Conservation (phyloP, 257 asterid genomes). For the Solanum phureja region DNA sequence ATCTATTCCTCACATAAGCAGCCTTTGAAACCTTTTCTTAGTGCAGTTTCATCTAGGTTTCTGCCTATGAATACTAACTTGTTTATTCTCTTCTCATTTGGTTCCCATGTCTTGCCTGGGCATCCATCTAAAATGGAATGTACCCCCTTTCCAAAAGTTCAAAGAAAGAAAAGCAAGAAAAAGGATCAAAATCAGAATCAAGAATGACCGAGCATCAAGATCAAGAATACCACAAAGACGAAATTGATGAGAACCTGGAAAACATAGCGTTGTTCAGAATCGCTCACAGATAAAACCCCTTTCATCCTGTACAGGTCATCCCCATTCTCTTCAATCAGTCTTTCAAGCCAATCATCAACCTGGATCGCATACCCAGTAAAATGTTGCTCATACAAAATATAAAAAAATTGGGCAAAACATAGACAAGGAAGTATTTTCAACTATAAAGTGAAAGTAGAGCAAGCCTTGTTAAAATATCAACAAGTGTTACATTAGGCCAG, state of each 20-base stretch:
- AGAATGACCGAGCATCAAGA: neutral
- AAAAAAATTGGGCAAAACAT: neutral
- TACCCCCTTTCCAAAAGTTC: slow-evolving; percentile 45
- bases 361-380: slow-evolving; percentile 12
- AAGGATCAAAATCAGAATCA: neutral
- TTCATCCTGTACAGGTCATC: slow-evolving; percentile 91
- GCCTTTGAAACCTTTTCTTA: slow-evolving; percentile 85
- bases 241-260: slow-evolving; percentile 49
- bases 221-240: neutral
- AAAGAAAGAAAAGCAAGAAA: neutral
- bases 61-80: slow-evolving; percentile 84
- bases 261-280: slow-evolving; percentile 77
- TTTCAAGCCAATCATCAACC: slow-evolving; percentile 97
- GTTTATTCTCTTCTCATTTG: slow-evolving; percentile 71
- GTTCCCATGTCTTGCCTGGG: slow-evolving; percentile 88
- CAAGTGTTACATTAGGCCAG: neutral
- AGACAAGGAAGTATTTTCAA: neutral
- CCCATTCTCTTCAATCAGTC: slow-evolving; percentile 79
- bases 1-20: slow-evolving; percentile 44
- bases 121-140: slow-evolving; percentile 74
- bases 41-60: slow-evolving; percentile 73
- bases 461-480: neutral
- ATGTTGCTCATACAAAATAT: neutral
- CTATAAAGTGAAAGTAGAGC: neutral
- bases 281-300: slow-evolving; percentile 69